Evolutionary conservation across 768 basidiomycete species (phyloP).

Genomic region (Leccinum barrowsii): DNA sequence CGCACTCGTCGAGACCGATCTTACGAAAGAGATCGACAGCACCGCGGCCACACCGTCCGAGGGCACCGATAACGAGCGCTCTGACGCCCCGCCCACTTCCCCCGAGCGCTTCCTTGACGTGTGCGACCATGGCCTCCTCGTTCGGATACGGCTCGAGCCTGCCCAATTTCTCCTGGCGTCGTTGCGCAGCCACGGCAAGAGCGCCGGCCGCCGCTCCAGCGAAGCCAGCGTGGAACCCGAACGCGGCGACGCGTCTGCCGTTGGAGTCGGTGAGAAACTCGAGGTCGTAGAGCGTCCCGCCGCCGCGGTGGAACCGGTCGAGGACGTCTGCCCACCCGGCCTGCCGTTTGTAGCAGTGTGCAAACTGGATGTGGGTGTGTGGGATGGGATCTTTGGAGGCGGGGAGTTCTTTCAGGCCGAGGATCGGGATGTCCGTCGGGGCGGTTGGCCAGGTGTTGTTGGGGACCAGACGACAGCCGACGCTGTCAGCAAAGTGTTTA

Average conservation of each 20-base stretch:
- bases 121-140: slow-evolving; percentile 77
- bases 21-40: slow-evolving; percentile 95
- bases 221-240: slow-evolving; percentile 97
- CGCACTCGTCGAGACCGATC: slow-evolving; percentile 83
- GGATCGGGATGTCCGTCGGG: slow-evolving; percentile 70
- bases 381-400: slow-evolving; percentile 76
- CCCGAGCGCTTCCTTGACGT: slow-evolving; percentile 63
- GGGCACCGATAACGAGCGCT: slow-evolving; percentile 92
- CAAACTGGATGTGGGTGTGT: slow-evolving; percentile 97
- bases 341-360: slow-evolving; percentile 96
- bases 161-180: slow-evolving; percentile 58
- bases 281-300: slow-evolving; percentile 87
- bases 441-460: slow-evolving; percentile 90
- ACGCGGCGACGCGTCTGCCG: slow-evolving; percentile 93
- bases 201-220: slow-evolving; percentile 95
- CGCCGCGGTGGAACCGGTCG: slow-evolving; percentile 77
- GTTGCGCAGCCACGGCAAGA: slow-evolving; percentile 70
- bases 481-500: slow-evolving; percentile 34
- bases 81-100: slow-evolving; percentile 70
- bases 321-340: slow-evolving; percentile 89
- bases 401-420: slow-evolving; percentile 96
- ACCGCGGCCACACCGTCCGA: slow-evolving; percentile 91
- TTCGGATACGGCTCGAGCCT: slow-evolving; percentile 77
- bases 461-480: slow-evolving; percentile 83
- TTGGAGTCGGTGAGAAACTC: slow-evolving; percentile 87